Evolutionary conservation across 441 rosid species (phyloP), one percentile per base, ranked within the genome.

Genomic region (Theobroma grandiflorum): DNA sequence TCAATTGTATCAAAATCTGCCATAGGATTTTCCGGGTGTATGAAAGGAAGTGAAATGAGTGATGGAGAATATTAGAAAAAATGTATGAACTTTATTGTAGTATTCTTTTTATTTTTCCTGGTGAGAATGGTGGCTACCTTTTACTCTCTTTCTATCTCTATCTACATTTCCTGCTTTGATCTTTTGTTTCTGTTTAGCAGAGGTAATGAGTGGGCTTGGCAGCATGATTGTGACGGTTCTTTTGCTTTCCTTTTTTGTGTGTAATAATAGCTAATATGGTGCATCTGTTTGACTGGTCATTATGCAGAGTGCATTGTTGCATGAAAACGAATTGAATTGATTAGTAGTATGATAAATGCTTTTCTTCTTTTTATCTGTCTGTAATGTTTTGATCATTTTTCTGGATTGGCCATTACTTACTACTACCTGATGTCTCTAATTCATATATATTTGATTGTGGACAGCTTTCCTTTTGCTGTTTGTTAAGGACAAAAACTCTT

Each of bases 171-270:
- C 50, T 49, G 22, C 15, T 66, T 70, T 52, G 40, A 7, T 49
- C 26, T 20, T 57, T 35, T 55, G 11, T 72, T 37, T 76, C 33
- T 79, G 76, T 67, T 73, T 81, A 73, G 78, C 77, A 68, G 74
- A 47, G 66, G 75, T 70, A 79, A 81, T 83, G 79, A 86, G 86
- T 84, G 72, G 75, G 14, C 74, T 62, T 83, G 77, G 78, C 77
- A 79, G 71, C 70, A 55, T 82, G 88, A 84, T 47, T 71, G 78
- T 75, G 88, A 82, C 85, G 55, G 72, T 77, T 82, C 84, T 55
- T 83, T 74, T 85, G 38, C 80, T 74, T 75, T 74, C 68, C 53
- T 74, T 82, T 26, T 43, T 58, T 69, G 57, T 64, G 53, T 63
- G 80, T 53, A 74, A 85, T 82, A 53, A 85, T 80, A 74, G 66